Conservation (phyloP, 768 basidiomycete genomes). For the Mycena alexandri region DNA sequence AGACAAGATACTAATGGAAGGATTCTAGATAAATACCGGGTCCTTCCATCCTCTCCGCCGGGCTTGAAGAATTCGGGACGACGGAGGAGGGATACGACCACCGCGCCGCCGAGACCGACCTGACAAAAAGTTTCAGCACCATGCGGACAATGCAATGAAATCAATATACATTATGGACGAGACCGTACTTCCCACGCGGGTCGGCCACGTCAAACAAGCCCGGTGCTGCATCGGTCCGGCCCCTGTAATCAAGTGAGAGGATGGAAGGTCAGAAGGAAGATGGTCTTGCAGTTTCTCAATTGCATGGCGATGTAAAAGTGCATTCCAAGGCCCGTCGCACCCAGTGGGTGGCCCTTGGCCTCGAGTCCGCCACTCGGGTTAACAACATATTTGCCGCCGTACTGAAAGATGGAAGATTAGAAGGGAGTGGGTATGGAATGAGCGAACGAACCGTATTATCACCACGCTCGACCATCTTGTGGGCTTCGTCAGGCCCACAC, state of each 20-base stretch:
- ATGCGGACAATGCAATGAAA: no score
- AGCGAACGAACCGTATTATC: conserved; percentile 79
- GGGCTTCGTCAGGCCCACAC: conserved; percentile 73
- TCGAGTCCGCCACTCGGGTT: conserved; percentile 90
- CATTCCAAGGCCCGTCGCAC: conserved; percentile 88
- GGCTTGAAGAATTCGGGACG: conserved; percentile 82
- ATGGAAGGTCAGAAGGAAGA: neutral
- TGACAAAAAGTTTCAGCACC: no score
- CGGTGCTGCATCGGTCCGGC: conserved; percentile 88
- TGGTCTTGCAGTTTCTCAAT: conserved; percentile 70
- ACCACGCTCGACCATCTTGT: conserved; percentile 77
- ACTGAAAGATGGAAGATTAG: conserved; percentile 53
- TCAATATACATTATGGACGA: conserved; percentile 88
- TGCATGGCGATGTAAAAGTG: conserved; percentile 90
- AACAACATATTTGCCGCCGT: conserved; percentile 87
- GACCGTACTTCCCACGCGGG: conserved; percentile 80
- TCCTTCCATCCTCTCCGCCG: conserved; percentile 75
- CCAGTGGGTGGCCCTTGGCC: conserved; percentile 90
- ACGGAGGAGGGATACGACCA: conserved; percentile 80
- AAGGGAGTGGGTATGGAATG: neutral
- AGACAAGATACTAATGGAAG: neutral
- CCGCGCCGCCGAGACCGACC: conserved; percentile 84
- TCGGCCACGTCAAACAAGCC: conserved; percentile 74
- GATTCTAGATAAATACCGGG: conserved; percentile 57
- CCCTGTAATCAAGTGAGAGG: conserved; percentile 57